Percentiles rank a stretch among this genome's conserved stretches.
Evolutionary conservation across 164 flowering plant genomes (phyloP).

Genomic region (Pachysandra terminalis): DNA sequence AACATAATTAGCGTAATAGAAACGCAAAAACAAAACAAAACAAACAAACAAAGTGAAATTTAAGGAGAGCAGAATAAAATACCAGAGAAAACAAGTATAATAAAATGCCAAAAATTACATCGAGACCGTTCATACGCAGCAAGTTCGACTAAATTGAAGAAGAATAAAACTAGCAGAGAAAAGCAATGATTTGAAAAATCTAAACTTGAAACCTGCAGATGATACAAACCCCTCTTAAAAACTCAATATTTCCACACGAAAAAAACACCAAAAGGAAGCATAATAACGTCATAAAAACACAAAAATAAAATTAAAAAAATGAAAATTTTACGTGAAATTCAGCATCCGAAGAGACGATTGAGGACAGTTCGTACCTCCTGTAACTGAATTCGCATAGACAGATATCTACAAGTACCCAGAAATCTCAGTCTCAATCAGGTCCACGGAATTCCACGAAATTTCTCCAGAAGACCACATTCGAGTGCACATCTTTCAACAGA

Average conservation of each 20-base stretch:
- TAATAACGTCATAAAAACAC: background rate
- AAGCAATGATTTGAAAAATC: background rate
- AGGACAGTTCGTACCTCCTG: background rate
- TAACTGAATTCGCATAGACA: background rate
- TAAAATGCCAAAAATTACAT: too few species aligned
- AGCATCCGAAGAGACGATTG: background rate
- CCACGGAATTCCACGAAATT: background rate
- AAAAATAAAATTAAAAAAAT: background rate
- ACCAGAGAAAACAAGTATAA: too few species aligned
- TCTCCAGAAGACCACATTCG: background rate
- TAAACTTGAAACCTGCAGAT: too few species aligned
- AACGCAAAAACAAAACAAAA: too few species aligned
- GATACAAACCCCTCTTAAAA: too few species aligned
- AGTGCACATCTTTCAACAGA: constrained; percentile 1
- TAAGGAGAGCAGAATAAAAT: too few species aligned
- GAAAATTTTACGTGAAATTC: background rate
- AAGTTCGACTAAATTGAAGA: too few species aligned
- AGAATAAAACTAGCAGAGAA: too few species aligned
- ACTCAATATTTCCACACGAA: background rate
- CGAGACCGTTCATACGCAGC: too few species aligned
- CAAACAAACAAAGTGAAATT: too few species aligned
- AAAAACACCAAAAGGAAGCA: background rate
- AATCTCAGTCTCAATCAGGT: background rate
- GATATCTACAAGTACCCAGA: background rate
- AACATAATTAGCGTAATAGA: too few species aligned